Conservation (phyloP, 345 rosid genomes). For the Pistacia atlantica region DNA sequence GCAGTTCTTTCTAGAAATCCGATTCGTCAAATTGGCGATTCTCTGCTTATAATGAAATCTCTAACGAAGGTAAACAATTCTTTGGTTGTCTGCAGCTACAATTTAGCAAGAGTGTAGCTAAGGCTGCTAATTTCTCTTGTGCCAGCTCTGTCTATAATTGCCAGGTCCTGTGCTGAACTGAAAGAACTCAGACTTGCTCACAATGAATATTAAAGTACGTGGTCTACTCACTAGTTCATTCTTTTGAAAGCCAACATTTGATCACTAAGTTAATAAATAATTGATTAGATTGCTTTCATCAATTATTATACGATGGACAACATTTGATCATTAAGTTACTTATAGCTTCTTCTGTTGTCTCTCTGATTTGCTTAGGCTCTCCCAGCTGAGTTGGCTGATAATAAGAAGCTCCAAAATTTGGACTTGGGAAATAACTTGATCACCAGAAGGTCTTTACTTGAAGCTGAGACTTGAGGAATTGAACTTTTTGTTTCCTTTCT, state of each 20-base stretch:
- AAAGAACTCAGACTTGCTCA: constrained; percentile 87
- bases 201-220: constrained; percentile 75
- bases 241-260: not conserved
- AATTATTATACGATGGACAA: not conserved
- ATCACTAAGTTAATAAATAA: not conserved
- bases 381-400: constrained; percentile 67
- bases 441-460: constrained; percentile 59
- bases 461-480: constrained; percentile 48
- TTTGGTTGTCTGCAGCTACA: not conserved
- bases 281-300: not conserved
- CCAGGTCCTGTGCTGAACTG: constrained; percentile 72
- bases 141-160: constrained; percentile 85
- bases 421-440: constrained; percentile 92
- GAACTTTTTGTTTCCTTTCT: not conserved
- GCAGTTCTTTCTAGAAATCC: constrained; percentile 93
- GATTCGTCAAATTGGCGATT: constrained; percentile 63
- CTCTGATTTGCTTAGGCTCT: constrained; percentile 50
- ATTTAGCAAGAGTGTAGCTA: constrained; percentile 4
- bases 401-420: constrained; percentile 71
- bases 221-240: not conserved
- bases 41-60: constrained; percentile 64
- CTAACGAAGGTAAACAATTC: constrained; percentile 58
- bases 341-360: constrained; percentile 7
- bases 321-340: not conserved
- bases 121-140: constrained; percentile 1